phyloP scores from a whole-genome alignment of 495 filamentous ascomycete genomes.

The Paragyromitra xinjiangensis region DNA sequence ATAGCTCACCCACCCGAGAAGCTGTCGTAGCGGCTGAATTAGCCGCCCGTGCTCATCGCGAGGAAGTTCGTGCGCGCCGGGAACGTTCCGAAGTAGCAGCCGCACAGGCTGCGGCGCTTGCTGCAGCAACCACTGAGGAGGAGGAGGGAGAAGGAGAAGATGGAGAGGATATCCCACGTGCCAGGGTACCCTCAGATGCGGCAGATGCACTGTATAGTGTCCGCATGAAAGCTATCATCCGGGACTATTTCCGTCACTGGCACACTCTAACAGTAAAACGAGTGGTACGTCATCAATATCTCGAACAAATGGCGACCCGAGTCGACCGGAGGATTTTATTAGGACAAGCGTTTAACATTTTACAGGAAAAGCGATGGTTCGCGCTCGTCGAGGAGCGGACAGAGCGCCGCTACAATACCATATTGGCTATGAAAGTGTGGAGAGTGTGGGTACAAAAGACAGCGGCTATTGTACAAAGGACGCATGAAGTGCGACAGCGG shows the following conservation, averaged over 20 bases:
- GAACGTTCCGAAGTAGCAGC: constrained; percentile 23
- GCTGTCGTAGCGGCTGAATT: constrained; percentile 50
- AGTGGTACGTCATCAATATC: constrained; percentile 48
- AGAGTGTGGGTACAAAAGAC: constrained; percentile 52
- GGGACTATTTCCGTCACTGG: constrained; percentile 51
- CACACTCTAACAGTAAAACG: constrained; percentile 46
- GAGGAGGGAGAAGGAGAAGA: constrained; percentile 17
- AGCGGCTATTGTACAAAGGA: constrained; percentile 54
- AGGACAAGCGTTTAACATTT: constrained; percentile 44
- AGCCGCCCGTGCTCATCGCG: constrained; percentile 40
- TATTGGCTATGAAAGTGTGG: constrained; percentile 45
- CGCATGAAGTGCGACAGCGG: constrained; percentile 53
- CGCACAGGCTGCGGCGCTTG: constrained; percentile 7
- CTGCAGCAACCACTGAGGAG: background rate
- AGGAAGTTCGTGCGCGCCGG: constrained; percentile 44
- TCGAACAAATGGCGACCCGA: constrained; percentile 29
- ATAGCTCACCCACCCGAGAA: constrained; percentile 43
- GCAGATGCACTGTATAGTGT: constrained; percentile 50
- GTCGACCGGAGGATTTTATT: constrained; percentile 25
- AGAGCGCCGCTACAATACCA: constrained; percentile 46
- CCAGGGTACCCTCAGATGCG: constrained; percentile 44
- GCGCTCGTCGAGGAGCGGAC: constrained; percentile 44
- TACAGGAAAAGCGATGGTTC: constrained; percentile 55
- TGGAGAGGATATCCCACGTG: constrained; percentile 17
- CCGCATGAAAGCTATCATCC: constrained; percentile 40